Evolutionary conservation across 1,139 yeast species (phyloP).

Genomic region (Pichia cactophila): DNA sequence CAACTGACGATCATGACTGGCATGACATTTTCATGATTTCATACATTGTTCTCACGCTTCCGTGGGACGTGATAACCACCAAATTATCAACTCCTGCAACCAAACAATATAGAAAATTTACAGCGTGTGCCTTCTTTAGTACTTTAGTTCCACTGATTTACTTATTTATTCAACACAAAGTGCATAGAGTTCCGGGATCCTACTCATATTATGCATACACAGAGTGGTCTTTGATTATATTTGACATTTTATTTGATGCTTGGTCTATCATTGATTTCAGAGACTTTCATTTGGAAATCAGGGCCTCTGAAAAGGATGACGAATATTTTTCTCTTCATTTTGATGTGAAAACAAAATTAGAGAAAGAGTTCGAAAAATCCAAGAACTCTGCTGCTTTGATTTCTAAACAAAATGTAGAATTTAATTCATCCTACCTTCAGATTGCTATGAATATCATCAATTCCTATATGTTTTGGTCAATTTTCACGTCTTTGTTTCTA

Average conservation of each 20-base stretch:
- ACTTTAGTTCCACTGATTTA: conserved; percentile 75
- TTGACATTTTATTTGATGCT: conserved; percentile 80
- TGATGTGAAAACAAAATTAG: conserved; percentile 6
- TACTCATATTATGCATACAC: conserved; percentile 89
- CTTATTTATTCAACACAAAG: conserved; percentile 89
- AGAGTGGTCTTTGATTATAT: conserved; percentile 82
- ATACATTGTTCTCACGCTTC: conserved; percentile 80
- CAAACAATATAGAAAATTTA: conserved; percentile 44
- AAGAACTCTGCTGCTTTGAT: conserved; percentile 5
- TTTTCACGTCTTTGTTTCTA: conserved; percentile 68
- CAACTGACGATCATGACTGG: conserved; percentile 94
- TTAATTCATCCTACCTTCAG: conserved; percentile 31
- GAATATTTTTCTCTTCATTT: conserved; percentile 28
- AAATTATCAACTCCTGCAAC: conserved; percentile 46
- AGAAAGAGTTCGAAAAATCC: not conserved
- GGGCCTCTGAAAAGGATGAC: conserved; percentile 25
- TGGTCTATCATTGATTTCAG: conserved; percentile 68
- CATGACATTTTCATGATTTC: conserved; percentile 94
- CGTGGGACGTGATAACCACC: conserved; percentile 74
- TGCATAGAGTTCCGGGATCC: conserved; percentile 83
- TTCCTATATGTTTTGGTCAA: conserved; percentile 78
- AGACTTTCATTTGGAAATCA: conserved; percentile 40
- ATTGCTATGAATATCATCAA: conserved; percentile 44
- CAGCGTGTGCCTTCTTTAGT: conserved; percentile 57
- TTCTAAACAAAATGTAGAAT: conserved; percentile 21